Evolutionary conservation across 2,329 filamentous ascomycete species (phyloP), one percentile per base, ranked within the genome.

Genomic region (Fusarium camptoceras): DNA sequence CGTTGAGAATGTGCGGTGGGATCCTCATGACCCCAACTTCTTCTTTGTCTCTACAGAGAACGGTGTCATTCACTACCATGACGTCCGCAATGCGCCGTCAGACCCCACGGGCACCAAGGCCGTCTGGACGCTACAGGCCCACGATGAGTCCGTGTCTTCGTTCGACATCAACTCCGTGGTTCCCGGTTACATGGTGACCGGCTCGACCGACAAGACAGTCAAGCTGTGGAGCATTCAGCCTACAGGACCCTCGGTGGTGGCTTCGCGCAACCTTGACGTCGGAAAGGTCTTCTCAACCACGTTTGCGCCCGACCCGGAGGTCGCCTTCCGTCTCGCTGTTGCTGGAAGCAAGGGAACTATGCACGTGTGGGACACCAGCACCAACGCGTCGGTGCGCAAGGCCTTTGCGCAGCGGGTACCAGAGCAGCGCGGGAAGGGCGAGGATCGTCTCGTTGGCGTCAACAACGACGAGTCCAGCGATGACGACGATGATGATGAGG

Each of bases 21-120:
- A 99, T 81, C 92, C 94, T 18, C 95, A 98, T 79, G 90, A 98
- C 80, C 84, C 91, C 8, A 97, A 98, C 85, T 94, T 88, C 85
- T 99, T 99, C 84, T 99, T 93, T 81, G 93, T 97, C 61, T 94
- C 94, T 15, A 99, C 96, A 7, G 96, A 99, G 79, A 92, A 89
- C 74, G 96, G 96, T 47, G 88, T 95, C 69, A 88, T 99, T 64
- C 95, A 98, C 84, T 96, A 94, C 82, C 94, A 97, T 81, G 96
- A 99, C 78, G 86, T 92, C 42, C 91, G 96, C 50, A 91, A 89
- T 61, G 88, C 92, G 16, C 93, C 94, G 22, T 82, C 91, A 11
- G 89, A 88, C 55, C 93, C 94, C 1, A 86, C 89, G 50, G 85
- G 88, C 42, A 94, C 91, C 70, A 98, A 97, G 81, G 89, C 96